Evolutionary conservation across 2,329 filamentous ascomycete genomes (phyloP).

Genomic region (Davidsoniella neocaledoniae): DNA sequence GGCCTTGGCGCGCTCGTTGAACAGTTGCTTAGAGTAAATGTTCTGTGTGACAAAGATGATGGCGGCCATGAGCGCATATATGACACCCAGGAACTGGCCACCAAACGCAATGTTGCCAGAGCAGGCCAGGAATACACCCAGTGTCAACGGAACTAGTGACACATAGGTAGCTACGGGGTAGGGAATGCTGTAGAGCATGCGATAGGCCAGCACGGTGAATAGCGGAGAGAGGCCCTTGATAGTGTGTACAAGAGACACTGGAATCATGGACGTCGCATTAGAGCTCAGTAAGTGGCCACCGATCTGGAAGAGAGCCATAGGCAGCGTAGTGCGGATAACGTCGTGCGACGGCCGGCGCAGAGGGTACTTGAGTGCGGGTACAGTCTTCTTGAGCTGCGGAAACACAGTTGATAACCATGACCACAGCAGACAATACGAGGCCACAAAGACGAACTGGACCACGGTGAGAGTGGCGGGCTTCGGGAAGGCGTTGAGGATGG

Average conservation of each 20-base stretch:
- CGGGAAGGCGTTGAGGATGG: constrained; percentile 79
- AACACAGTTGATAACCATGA: constrained; percentile 60
- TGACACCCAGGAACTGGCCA: constrained; percentile 76
- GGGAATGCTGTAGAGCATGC: constrained; percentile 70
- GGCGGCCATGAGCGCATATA: constrained; percentile 78
- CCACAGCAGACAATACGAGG: constrained; percentile 67
- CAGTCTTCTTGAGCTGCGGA: constrained; percentile 48
- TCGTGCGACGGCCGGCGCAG: constrained; percentile 68
- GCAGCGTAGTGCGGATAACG: constrained; percentile 74
- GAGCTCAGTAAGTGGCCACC: constrained; percentile 87
- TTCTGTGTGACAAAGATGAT: constrained; percentile 96
- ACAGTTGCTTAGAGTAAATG: constrained; percentile 94
- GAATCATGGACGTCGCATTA: constrained; percentile 84
- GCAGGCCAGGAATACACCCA: constrained; percentile 92
- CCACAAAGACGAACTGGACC: constrained; percentile 86
- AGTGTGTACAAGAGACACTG: constrained; percentile 91
- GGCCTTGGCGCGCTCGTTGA: constrained; percentile 79
- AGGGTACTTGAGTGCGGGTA: constrained; percentile 69
- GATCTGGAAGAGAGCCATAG: constrained; percentile 82
- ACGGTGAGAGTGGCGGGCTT: constrained; percentile 85
- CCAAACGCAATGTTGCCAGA: constrained; percentile 64
- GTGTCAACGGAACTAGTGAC: constrained; percentile 74
- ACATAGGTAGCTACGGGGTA: constrained; percentile 80
- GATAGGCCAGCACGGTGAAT: constrained; percentile 88
- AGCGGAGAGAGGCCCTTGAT: constrained; percentile 95